Base-by-base conservation (phyloP, 2,329 filamentous ascomycete species). In the Keithomyces neogunnii region DNA sequence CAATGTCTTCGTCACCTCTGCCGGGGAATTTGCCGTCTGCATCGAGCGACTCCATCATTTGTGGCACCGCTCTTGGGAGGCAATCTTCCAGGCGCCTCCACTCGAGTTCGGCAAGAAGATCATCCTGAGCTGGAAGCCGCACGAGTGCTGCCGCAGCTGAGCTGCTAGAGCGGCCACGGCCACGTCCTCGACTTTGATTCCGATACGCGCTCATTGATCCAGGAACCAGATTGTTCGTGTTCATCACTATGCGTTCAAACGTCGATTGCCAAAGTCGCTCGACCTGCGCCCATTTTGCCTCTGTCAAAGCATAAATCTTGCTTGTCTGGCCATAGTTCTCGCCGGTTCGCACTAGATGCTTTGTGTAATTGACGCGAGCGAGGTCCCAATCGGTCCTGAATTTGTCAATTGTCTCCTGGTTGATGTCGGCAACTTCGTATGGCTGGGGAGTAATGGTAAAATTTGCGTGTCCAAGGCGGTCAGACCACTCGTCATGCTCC, bases 251-350 rank as follows among this genome's bases (percentile, higher is more conserved):
- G 33, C 78, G 69, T 36, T 89, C 82, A 63, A 93, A 82, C 51
- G 83, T 80, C 36, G 69, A 67, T 63, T 84, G 82, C 92, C 91
- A 96, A 51, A 76, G 71, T 2, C 74, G 74, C 64, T 96, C 88
- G 43, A 88, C 87, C 59, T 85, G 81, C 30, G 84, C 79, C 92
- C 92, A 96, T 67, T 97, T 97, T 55, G 86, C 80, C 66, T 93
- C 85, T 0, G 91, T 96, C 51, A 93, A 76, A 48, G 78, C 81
- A 69, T 91, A 96, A 51, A 88, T 93, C 66, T 89, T 93, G 50
- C 90, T 96, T 0, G 89, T 96, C 35, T 85, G 77, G 13, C 91
- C 90, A 60, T 95, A 95, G 69, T 96, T 89, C 68, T 96, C 91
- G 51, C 88, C 86, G 0, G 88, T 93, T 52, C 89, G 86, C 9